Evolutionary conservation across 345 rosid species (phyloP).

Genomic region (Syzygium jambos): DNA sequence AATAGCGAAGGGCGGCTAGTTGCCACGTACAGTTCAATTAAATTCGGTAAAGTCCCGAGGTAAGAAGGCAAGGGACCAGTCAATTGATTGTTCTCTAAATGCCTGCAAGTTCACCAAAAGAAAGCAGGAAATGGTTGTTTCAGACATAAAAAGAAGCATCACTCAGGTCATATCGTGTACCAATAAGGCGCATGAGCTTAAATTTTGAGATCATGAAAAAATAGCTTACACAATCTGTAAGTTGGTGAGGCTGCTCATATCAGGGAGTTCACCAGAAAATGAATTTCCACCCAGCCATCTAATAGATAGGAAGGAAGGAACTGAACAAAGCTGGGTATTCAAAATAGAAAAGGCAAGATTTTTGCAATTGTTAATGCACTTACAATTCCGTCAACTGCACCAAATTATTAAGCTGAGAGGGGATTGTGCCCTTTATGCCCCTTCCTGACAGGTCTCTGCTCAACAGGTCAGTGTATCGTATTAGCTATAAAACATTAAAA

Average conservation of each 20-base stretch:
- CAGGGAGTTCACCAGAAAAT: conserved; percentile 66
- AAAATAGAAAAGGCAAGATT: background rate
- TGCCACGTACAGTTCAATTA: conserved; percentile 69
- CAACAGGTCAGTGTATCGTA: conserved; percentile 10
- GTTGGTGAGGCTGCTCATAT: conserved; percentile 64
- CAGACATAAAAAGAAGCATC: background rate
- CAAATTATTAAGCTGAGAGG: conserved; percentile 54
- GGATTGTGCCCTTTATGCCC: conserved; percentile 57
- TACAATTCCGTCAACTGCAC: conserved; percentile 69
- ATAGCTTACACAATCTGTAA: conserved; percentile 67
- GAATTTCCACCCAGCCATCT: conserved; percentile 88
- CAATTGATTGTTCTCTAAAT: conserved; percentile 79
- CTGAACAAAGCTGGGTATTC: background rate
- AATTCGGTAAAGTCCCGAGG: conserved; percentile 54
- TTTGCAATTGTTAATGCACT: conserved; percentile 17
- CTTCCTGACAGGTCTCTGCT: conserved; percentile 65
- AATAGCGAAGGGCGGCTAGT: background rate
- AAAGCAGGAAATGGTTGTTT: background rate
- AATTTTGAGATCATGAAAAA: background rate
- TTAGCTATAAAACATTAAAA: background rate
- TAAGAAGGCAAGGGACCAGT: conserved; percentile 69
- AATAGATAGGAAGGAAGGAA: conserved; percentile 1
- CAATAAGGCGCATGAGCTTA: background rate
- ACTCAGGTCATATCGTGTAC: background rate
- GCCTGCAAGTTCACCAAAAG: conserved; percentile 31